phyloP scores from a whole-genome alignment of 305 asterid genomes.

The Petunia hybrid region DNA sequence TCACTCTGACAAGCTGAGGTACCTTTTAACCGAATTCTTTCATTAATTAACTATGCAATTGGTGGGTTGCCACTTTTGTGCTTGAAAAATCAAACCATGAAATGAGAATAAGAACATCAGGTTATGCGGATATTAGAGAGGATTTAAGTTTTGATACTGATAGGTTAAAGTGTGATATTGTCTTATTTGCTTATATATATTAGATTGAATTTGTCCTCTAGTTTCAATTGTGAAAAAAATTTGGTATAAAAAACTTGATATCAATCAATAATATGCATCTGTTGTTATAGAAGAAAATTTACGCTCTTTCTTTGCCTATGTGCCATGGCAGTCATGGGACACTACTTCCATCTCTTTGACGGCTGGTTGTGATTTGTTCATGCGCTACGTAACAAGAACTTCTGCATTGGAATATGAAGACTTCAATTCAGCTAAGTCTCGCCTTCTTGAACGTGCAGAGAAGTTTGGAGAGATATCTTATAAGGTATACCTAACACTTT shows the following conservation, averaged over 20 bases:
- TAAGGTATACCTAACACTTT: slow-evolving; percentile 53
- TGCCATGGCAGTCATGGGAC: slow-evolving; percentile 79
- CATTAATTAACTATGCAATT: background rate
- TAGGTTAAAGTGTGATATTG: background rate
- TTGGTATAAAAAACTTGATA: background rate
- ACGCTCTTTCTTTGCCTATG: slow-evolving; percentile 21
- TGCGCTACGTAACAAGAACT: slow-evolving; percentile 94
- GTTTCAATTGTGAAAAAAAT: too few relatives aligned
- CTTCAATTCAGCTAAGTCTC: slow-evolving; percentile 82
- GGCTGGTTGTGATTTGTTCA: slow-evolving; percentile 92
- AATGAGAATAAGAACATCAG: too few relatives aligned
- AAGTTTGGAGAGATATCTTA: slow-evolving; percentile 91
- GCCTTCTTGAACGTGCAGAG: slow-evolving; percentile 95
- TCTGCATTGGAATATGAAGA: slow-evolving; percentile 89
- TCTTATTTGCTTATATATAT: background rate
- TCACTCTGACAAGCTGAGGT: too few relatives aligned
- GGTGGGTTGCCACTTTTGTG: background rate
- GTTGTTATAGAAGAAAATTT: background rate
- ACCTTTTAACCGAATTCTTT: background rate
- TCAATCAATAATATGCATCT: background rate
- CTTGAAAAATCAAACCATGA: background rate
- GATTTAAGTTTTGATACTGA: background rate
- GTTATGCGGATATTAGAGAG: background rate
- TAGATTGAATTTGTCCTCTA: background rate
- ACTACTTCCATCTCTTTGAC: slow-evolving; percentile 90